Base-by-base conservation (phyloP, 768 basidiomycete species). In the Boletus speciosus region DNA sequence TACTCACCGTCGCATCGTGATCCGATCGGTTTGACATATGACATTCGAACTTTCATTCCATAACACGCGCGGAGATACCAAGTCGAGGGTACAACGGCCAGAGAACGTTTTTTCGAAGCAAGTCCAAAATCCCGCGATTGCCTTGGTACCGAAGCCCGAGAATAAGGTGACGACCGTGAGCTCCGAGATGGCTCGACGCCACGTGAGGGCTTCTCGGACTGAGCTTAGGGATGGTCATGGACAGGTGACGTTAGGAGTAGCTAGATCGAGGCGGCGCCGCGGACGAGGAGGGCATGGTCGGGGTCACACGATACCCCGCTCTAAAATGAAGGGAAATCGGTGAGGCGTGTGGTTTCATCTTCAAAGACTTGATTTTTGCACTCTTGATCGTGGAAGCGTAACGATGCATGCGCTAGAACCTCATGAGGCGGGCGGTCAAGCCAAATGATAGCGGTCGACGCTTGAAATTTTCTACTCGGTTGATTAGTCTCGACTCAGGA, bases 201-300 rank as follows among this genome's bases (percentile, higher is more conserved):
- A 40, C 21, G 16, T 6, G 41, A 31, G 21, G 32, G 11, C 45
- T 4, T 16, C 32, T 32, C 6, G 4, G 43, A 8, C n/a, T 8
- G 43, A 45, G 29, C 14, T 19, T 9, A 21, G 31, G 12, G 31
- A 32, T 19, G 1, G 14, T 9, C 46, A 25, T 23, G 36, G 35
- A 6, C 27, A 21, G 16, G 38, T 21, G 48, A 45, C 9, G 47
- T 48, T 21, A 23, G 6, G 49, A 19, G 27, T 6, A 23, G 39
- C 21, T 29, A 6, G 21, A 55, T 48, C 39, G 49, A 60, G 49
- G 15, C 11, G 41, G 42, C 53, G 36, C 53, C 57, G 52, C 57
- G 38, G 21, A 43, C 46, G 39, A 52, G 41, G 41, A n/a, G 19
- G 34, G 1, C 8, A 35, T 12, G 46, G 49, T 49, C 25, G 5